Conservation (phyloP, 768 basidiomycete genomes). For the Mycena polygramma region DNA sequence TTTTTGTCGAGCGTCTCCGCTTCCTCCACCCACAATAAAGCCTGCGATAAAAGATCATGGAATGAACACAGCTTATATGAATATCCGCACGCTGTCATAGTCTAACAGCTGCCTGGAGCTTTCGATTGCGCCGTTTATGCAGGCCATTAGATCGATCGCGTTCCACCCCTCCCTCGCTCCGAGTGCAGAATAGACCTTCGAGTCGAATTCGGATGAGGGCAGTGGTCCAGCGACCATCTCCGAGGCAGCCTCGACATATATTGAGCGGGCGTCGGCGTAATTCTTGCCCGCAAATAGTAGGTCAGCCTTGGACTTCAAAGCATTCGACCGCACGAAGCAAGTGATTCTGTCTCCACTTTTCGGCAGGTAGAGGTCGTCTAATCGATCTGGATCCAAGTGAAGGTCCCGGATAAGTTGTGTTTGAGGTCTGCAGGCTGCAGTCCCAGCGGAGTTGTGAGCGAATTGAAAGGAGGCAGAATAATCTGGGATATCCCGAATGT, state of each 20-base stretch:
- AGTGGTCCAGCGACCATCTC: slow-evolving; percentile 9
- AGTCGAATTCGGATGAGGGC: background rate
- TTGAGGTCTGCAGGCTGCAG: too few relatives aligned
- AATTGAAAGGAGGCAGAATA: too few relatives aligned
- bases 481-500: too few relatives aligned
- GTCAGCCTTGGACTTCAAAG: slow-evolving; percentile 5
- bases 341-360: background rate
- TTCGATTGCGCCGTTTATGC: slow-evolving; percentile 15
- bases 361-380: slow-evolving; percentile 6
- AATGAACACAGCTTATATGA: background rate
- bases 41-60: slow-evolving; percentile 42
- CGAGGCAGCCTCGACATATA: background rate
- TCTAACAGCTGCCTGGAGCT: slow-evolving; percentile 16
- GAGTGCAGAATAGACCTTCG: background rate
- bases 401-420: too few relatives aligned
- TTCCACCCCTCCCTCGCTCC: slow-evolving; percentile 12
- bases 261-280: background rate
- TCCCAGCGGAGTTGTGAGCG: too few relatives aligned
- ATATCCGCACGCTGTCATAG: background rate
- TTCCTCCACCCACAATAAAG: slow-evolving; percentile 48
- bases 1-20: slow-evolving; percentile 42
- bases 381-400: too few relatives aligned
- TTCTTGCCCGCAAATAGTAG: background rate
- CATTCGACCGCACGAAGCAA: slow-evolving; percentile 22
- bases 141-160: slow-evolving; percentile 7